phyloP scores from a whole-genome alignment of 306 rosid species.

The Lablab purpureus region DNA sequence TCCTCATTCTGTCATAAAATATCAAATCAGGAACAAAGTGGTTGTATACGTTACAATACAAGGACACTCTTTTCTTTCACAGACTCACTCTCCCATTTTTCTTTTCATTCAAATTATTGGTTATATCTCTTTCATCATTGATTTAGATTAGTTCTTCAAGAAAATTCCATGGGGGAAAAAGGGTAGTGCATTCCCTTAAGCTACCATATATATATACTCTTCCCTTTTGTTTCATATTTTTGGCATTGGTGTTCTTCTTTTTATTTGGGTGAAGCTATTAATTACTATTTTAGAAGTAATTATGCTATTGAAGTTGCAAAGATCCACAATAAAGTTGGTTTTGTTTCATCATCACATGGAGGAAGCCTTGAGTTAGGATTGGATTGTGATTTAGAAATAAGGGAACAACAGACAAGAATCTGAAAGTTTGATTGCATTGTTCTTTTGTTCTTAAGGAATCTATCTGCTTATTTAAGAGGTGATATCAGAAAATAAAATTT shows the following conservation, averaged over 20 bases:
- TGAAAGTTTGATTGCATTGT: constrained; percentile 53
- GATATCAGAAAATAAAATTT: constrained; percentile 37
- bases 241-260: neutral
- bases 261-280: neutral
- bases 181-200: neutral
- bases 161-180: constrained; percentile 37
- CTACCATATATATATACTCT: no score
- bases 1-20: constrained; percentile 36
- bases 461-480: constrained; percentile 31
- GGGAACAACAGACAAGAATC: constrained; percentile 64
- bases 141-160: constrained; percentile 41
- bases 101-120: constrained; percentile 9
- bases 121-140: constrained; percentile 11
- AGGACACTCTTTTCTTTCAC: constrained; percentile 47
- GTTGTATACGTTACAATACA: constrained; percentile 43
- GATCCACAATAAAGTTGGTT: constrained; percentile 50
- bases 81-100: constrained; percentile 39
- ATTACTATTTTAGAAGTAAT: neutral
- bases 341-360: constrained; percentile 59
- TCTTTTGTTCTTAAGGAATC: constrained; percentile 44
- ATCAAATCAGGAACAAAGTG: constrained; percentile 48
- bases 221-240: neutral
- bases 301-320: constrained; percentile 29
- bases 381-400: constrained; percentile 50
- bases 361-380: constrained; percentile 43